Conservation (phyloP, 768 basidiomycete species). For the Pisolithus albus region DNA sequence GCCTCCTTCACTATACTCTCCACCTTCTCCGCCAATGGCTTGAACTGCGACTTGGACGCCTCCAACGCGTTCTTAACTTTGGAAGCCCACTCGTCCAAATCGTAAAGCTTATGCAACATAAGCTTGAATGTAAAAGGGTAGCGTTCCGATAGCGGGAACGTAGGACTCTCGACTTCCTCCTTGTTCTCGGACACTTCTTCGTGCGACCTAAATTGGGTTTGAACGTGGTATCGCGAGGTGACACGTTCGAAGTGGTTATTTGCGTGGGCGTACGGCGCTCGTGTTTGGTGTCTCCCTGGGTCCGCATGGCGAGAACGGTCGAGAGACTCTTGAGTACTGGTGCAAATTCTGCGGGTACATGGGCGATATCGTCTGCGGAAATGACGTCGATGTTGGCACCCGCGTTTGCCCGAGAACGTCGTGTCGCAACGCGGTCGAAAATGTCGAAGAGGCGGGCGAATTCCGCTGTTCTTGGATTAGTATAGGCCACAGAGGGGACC, state of each 20-base stretch:
- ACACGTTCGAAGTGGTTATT: background rate
- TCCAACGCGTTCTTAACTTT: conserved; percentile 50
- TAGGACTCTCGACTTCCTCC: conserved; percentile 25
- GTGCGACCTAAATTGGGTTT: conserved; percentile 11
- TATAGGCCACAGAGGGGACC: conserved; percentile 12
- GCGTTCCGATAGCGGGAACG: conserved; percentile 36
- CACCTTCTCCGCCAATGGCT: conserved; percentile 40
- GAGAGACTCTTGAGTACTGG: conserved; percentile 34
- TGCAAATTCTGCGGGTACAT: conserved; percentile 23
- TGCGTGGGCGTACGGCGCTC: conserved; percentile 1
- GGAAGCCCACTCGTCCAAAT: conserved; percentile 49
- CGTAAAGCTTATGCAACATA: conserved; percentile 62
- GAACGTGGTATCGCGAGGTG: conserved; percentile 19
- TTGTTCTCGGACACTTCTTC: conserved; percentile 10
- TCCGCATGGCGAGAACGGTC: conserved; percentile 27
- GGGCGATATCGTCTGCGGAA: conserved; percentile 25
- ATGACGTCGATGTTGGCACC: conserved; percentile 14
- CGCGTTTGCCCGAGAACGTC: conserved; percentile 27
- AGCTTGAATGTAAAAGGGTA: conserved; percentile 60
- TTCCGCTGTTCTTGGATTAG: conserved; percentile 40
- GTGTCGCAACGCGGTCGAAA: conserved; percentile 47
- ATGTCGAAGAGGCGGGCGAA: conserved; percentile 48
- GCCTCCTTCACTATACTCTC: conserved; percentile 11
- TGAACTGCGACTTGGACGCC: conserved; percentile 49
- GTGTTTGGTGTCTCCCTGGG: conserved; percentile 21